phyloP scores from a whole-genome alignment of 345 rosid genomes.

The Abelmoschus esculentus region DNA sequence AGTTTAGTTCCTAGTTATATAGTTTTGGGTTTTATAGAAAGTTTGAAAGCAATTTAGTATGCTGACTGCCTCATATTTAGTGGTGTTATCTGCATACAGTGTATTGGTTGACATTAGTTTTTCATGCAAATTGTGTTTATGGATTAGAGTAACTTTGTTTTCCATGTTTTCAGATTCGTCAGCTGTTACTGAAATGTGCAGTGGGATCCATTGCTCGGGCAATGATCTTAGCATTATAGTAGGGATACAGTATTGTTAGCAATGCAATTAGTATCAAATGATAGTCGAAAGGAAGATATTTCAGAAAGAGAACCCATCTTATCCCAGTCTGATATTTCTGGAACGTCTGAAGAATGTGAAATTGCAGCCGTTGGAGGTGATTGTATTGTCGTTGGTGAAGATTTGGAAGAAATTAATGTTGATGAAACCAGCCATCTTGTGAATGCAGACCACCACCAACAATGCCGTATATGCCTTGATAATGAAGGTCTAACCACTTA shows the following conservation, averaged over 20 bases:
- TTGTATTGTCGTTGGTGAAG: slow-evolving; percentile 34
- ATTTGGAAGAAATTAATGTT: slow-evolving; percentile 38
- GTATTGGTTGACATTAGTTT: background rate
- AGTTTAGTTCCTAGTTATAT: background rate
- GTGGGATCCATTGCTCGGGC: slow-evolving; percentile 16
- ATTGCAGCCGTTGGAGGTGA: slow-evolving; percentile 50
- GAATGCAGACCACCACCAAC: slow-evolving; percentile 69
- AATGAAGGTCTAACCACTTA: slow-evolving; percentile 50
- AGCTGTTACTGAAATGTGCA: slow-evolving; percentile 28
- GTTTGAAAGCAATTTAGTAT: background rate
- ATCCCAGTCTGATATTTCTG: slow-evolving; percentile 27
- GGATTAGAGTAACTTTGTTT: background rate
- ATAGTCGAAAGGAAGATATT: slow-evolving; percentile 46
- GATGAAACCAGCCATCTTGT: slow-evolving; percentile 68
- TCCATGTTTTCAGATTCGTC: background rate
- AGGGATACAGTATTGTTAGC: slow-evolving; percentile 28
- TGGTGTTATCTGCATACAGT: background rate
- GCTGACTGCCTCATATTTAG: background rate
- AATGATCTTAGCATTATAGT: slow-evolving; percentile 15
- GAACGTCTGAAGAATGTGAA: slow-evolving; percentile 50
- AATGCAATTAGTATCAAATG: slow-evolving; percentile 83
- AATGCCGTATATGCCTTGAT: slow-evolving; percentile 95
- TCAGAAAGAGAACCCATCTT: slow-evolving; percentile 65
- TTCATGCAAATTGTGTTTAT: background rate
- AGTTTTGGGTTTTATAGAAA: background rate